Conservation (phyloP, 768 basidiomycete genomes). For the Cystobasidium tubakii region DNA sequence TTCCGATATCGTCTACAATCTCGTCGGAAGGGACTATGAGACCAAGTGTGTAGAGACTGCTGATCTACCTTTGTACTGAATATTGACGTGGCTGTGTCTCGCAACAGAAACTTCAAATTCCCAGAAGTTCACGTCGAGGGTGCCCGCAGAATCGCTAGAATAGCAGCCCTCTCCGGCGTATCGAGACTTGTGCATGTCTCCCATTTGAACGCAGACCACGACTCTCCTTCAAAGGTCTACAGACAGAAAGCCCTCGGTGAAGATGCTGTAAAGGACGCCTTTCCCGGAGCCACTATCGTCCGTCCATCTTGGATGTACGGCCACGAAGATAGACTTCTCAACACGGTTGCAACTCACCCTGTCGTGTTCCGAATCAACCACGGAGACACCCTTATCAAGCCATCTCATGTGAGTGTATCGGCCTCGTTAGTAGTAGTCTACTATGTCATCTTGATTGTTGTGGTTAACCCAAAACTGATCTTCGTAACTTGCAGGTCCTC, state of each 20-base stretch:
- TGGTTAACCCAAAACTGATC: too few species aligned
- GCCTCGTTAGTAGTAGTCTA: too few species aligned
- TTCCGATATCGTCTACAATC: conserved; percentile 94
- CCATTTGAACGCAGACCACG: conserved; percentile 77
- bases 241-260: conserved; percentile 85
- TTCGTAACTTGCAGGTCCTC: conserved; percentile 58
- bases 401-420: conserved; percentile 68
- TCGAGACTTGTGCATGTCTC: conserved; percentile 86
- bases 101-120: conserved; percentile 77
- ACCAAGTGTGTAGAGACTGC: conserved; percentile 75
- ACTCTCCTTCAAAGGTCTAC: conserved; percentile 77
- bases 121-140: conserved; percentile 73
- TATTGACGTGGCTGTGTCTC: too few species aligned
- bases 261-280: conserved; percentile 71
- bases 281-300: conserved; percentile 79
- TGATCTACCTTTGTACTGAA: too few species aligned
- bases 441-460: too few species aligned
- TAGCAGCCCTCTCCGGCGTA: conserved; percentile 71
- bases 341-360: conserved; percentile 86
- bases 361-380: conserved; percentile 91
- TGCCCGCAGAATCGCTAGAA: conserved; percentile 75
- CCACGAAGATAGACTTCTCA: conserved; percentile 89
- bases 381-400: conserved; percentile 76
- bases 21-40: conserved; percentile 86
- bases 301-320: conserved; percentile 81